Evolutionary conservation across 108 stramenopile species (phyloP).

Genomic region (Pseudonitzschia pungens): DNA sequence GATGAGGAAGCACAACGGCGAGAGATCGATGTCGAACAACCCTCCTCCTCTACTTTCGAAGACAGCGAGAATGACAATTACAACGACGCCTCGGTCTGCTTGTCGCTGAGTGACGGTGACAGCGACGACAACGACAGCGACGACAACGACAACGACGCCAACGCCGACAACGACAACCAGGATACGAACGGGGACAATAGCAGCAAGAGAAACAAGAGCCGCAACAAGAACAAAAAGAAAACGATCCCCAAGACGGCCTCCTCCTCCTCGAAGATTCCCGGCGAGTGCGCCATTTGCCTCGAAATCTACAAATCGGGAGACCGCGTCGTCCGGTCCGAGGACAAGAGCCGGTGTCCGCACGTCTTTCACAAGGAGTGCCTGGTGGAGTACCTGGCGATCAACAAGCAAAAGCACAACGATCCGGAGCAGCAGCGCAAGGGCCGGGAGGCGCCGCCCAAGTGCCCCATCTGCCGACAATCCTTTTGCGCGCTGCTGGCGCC

Average conservation of each 20-base stretch:
- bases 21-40: no score
- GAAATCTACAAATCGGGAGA: slow-evolving; percentile 33
- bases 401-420: neutral
- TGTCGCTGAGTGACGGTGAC: neutral
- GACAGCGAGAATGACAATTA: no score
- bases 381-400: slow-evolving; percentile 36
- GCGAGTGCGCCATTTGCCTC: slow-evolving; percentile 41
- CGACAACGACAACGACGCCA: neutral
- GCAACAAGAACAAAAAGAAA: no score
- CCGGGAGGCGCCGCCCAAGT: neutral
- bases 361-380: slow-evolving; percentile 53
- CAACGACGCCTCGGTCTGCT: neutral
- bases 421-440: neutral
- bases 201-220: no score
- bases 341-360: slow-evolving; percentile 31
- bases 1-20: no score
- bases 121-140: neutral
- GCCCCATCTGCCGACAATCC: neutral
- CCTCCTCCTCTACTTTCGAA: no score
- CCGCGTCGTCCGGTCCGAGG: slow-evolving; percentile 24
- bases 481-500: neutral
- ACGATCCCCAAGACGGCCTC: no score
- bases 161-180: neutral
- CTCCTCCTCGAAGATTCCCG: neutral
- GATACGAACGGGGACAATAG: no score